Evolutionary conservation across 805 yeast genomes (phyloP), one percentile per base, ranked within the genome.

Genomic region (Candida saitoana): DNA sequence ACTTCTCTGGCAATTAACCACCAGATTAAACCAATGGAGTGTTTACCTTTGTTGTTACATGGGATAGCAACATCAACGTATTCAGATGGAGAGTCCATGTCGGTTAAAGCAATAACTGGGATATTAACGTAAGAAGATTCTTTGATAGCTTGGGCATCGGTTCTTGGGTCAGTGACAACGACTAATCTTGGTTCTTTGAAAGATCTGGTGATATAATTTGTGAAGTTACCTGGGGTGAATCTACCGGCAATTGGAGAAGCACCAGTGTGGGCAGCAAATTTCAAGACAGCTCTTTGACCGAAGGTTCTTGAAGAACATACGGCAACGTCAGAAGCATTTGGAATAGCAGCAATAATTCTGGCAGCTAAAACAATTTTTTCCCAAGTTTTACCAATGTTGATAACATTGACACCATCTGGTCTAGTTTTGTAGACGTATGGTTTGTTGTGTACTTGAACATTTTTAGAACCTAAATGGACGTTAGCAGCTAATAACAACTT

Each of bases 111-210:
- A 73, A 93, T 93, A 71, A 93, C 98, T 76, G 99, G 99, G 69
- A 93, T 90, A 95, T 93, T 93, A 71, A 95, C 99, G 80, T 93
- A 93, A 63, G 98, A 90, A 56, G 99, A 90, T 82, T 93, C 99
- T 80, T 88, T 89, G 84, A 93, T 93, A 67, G 99, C 98, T 82
- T 93, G 99, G 70, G 96, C 87, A 71, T 93, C 99, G 61, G 98
- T 91, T 85, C 98, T 91, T 80, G 99, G 99, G 80, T 93, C 99
- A 67, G 98, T 91, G 69, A 93, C 99, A 64, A 93, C 80, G 73
- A 93, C 89, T 72, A 93, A 84, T 81, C 99, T 88, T 83, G 99
- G 99, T 82, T 93, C 99, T 81, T 91, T 93, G 96, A 93, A 93
- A 63, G 97, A 88, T 79, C 97, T 91, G 77, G 99, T 93, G 82